phyloP scores from a whole-genome alignment of 139 green algal genomes.

The Auxenochlorella pyrenoidosa region DNA sequence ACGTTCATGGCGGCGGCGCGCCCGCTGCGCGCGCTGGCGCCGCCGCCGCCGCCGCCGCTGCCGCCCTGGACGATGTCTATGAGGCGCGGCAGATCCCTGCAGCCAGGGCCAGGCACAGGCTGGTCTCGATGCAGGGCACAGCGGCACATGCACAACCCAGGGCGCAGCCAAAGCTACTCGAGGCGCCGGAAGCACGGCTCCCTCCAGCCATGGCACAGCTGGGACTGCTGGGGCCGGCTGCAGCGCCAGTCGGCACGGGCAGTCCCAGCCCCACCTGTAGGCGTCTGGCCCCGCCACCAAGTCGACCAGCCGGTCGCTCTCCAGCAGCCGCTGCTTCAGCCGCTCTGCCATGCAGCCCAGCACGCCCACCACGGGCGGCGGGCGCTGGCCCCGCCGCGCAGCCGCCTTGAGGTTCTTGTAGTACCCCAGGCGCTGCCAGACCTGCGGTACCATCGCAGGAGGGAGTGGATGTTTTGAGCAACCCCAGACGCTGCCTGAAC shows the following conservation, averaged over 20 bases:
- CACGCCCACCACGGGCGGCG: conserved; percentile 76
- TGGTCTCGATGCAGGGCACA: too few species aligned
- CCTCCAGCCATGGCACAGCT: neutral
- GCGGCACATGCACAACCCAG: too few species aligned
- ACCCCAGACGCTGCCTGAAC: too few species aligned
- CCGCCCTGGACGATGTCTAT: conserved; percentile 67
- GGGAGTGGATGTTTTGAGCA: too few species aligned
- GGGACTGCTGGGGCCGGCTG: neutral
- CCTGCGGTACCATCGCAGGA: too few species aligned
- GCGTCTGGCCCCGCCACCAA: conserved; percentile 90
- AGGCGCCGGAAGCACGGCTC: neutral
- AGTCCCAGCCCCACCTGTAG: conserved; percentile 55
- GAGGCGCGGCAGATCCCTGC: conserved; percentile 83
- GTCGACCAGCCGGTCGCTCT: conserved; percentile 83
- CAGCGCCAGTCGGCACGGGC: neutral
- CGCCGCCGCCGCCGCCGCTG: neutral
- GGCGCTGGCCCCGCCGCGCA: neutral
- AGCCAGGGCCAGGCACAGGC: neutral
- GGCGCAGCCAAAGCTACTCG: neutral
- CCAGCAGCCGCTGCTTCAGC: conserved; percentile 80
- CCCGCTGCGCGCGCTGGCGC: neutral
- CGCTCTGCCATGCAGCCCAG: conserved; percentile 96
- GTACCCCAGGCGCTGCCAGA: conserved; percentile 76
- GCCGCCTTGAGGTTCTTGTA: conserved; percentile 62
- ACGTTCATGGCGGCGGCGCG: conserved; percentile 79